These are phyloP conservation scores for Coniophora puteana DNA, from an alignment of 1,284 basidiomycete species.

Conservation along the genomic window DNA sequence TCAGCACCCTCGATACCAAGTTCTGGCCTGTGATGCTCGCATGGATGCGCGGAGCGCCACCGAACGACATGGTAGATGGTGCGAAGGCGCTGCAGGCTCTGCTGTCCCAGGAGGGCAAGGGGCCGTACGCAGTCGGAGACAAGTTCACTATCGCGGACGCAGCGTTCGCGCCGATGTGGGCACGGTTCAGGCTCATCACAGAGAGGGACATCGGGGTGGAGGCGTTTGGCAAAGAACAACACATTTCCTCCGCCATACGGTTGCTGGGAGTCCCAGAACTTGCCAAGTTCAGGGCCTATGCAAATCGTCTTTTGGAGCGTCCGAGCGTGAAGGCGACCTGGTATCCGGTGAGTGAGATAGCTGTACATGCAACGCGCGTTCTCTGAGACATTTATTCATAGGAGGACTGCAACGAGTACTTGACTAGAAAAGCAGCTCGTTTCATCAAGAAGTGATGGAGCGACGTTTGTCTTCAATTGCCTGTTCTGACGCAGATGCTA, in stretches of 20 bases:
- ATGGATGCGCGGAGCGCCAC: too few species aligned
- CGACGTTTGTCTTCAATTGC: too few species aligned
- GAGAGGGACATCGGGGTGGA: too few species aligned
- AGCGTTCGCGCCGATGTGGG: slow-evolving; percentile 47
- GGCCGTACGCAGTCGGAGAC: slow-evolving; percentile 33
- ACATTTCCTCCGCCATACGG: too few species aligned
- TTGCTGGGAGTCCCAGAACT: slow-evolving; percentile 36
- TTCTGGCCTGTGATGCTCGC: slow-evolving; percentile 28
- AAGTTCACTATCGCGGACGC: slow-evolving; percentile 50
- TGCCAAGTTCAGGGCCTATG: slow-evolving; percentile 40
- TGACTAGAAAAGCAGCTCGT: not conserved
- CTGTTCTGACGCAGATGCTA: too few species aligned
- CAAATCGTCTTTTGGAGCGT: slow-evolving; percentile 35
- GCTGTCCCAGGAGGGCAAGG: slow-evolving; percentile 21
- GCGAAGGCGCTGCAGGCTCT: slow-evolving; percentile 29
- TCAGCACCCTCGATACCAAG: slow-evolving; percentile 35
- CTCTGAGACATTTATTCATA: not conserved
- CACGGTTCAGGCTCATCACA: slow-evolving; percentile 35
- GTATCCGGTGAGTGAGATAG: slow-evolving; percentile 33
- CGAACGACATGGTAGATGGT: slow-evolving; percentile 10
- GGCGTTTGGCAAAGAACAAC: too few species aligned
- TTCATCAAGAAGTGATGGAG: too few species aligned
- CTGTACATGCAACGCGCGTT: not conserved
- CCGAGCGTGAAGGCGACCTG: slow-evolving; percentile 46
- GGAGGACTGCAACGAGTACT: not conserved